Percentiles rank a stretch among this genome's conserved stretches.
Conservation (phyloP, 2,329 filamentous ascomycete genomes). For the Beauveria sp. region DNA sequence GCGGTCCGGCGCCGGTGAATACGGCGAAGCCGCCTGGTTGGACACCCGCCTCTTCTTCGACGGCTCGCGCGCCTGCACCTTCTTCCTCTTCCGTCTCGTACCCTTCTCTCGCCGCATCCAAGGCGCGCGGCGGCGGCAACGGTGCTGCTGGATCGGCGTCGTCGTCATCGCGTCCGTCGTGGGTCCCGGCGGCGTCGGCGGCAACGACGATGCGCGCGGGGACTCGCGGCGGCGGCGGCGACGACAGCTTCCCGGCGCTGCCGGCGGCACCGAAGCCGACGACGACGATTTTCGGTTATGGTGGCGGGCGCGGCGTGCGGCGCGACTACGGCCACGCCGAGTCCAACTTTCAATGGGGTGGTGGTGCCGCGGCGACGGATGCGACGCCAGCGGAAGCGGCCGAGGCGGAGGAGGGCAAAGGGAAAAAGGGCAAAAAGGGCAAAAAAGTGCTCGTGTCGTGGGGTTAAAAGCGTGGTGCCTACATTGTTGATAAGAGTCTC, state of each 20-base stretch:
- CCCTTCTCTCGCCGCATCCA: slow-evolving; percentile 27
- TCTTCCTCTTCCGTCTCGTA: slow-evolving; percentile 27
- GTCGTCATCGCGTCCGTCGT: slow-evolving; percentile 14
- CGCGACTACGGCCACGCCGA: slow-evolving; percentile 42
- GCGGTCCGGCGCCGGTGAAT: slow-evolving; percentile 23
- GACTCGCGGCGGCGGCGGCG: slow-evolving; percentile 23
- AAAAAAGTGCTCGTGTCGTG: slow-evolving; percentile 51
- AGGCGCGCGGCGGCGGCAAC: not conserved
- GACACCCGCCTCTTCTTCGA: slow-evolving; percentile 16
- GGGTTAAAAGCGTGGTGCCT: slow-evolving; percentile 34
- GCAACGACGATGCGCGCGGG: slow-evolving; percentile 10
- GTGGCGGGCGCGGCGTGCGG: slow-evolving; percentile 43
- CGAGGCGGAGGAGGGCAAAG: slow-evolving; percentile 28
- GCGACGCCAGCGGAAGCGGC: slow-evolving; percentile 22
- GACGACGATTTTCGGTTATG: slow-evolving; percentile 56
- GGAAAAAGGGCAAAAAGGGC: slow-evolving; percentile 51
- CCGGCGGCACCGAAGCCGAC: slow-evolving; percentile 66
- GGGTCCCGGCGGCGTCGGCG: slow-evolving; percentile 16
- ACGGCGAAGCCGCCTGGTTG: slow-evolving; percentile 16
- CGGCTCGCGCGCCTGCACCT: slow-evolving; percentile 17
- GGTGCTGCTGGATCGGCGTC: not conserved
- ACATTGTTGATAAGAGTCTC: not conserved
- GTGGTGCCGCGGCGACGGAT: slow-evolving; percentile 23
- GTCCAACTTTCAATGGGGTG: slow-evolving; percentile 48
- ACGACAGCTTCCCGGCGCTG: slow-evolving; percentile 73